Evolutionary conservation across 2,329 filamentous ascomycete genomes (phyloP), one percentile per base, ranked within the genome.

Genomic region (Fusarium sp.): DNA sequence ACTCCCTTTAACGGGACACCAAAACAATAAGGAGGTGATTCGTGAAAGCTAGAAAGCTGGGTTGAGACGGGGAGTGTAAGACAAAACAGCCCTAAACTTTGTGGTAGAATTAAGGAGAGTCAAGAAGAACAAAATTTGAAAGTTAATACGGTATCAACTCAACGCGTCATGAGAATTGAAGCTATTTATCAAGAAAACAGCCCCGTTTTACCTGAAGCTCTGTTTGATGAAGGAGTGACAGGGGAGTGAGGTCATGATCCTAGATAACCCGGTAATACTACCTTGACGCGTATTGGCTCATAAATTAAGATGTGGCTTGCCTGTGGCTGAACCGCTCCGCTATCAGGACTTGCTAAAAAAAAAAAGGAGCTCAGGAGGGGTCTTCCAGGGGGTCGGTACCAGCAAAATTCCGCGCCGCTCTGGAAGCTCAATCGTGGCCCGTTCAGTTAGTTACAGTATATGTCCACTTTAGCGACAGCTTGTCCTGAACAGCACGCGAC

Each of bases 401-500:
- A 59, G 64, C 60, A 68, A 76, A 77, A 75, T 73, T 76, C 74
- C 75, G 73, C 44, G 48, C 75, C 75, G 32, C 62, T 63, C 42
- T 63, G 62, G 61, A 75, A 74, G 64, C 69, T 76, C 69, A 71
- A 74, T 75, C 75, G 75, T 76, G 75, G 75, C 74, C 75, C 73
- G 72, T 76, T 76, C 67, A 64, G 61, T 72, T 61, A 62, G 71
- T 69, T 58, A 64, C 60, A 64, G 62, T 45, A 70, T 60, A 67
- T 70, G 63, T 64, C 64, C 58, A 68, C 65, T 66, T 62, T 77
- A 55, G 77, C 76, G 77, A 77, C 75, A 78, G 73, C 69, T 76
- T 78, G 75, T 75, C 73, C 72, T 75, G 59, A 75, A 75, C 69
- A 73, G 72, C 76, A 77, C 75, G 74, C 76, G 74, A 79, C 71